Base-by-base conservation (phyloP, 2,329 filamentous ascomycete species). In the Nothophoma quercina region DNA sequence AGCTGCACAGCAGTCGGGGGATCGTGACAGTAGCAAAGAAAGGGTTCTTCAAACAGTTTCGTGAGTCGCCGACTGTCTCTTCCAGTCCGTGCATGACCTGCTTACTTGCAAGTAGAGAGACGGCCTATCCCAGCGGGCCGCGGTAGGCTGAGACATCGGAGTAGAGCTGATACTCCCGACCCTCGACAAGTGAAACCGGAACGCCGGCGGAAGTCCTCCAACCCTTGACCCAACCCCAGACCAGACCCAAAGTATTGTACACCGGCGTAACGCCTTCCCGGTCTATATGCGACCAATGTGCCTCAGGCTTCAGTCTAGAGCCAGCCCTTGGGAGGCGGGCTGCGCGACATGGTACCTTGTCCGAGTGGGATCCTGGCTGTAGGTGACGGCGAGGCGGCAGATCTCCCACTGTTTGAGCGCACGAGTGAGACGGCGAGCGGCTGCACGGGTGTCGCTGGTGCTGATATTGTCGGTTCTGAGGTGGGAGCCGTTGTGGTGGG, bases 301-400 rank as follows among this genome's bases (percentile, higher is more conserved):
- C 44, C 35, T 40, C 28, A 40, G 35, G 34, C 28, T 5, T 5
- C 25, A 6, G 49, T 21, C 41, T 56, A 56, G 30, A 53, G 13
- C 70, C 71, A 73, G 40, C 70, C 71, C 34, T 68, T 67, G 4
- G 59, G 64, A 39, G 68, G 69, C 10, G 69, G 69, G 40, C 60
- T 71, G 9, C 71, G 61, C 38, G 67, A 63, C 69, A 74, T 74
- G 6, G 71, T 74, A 15, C 71, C 71, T n/a, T 66, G 69, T 15
- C 71, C 71, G 10, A 71, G 63, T 6, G 68, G 69, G 40, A 73
- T 70, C 28, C 65, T 44, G 12, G 69, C 68, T 6, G 69, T 71
- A 0, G 71, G 70, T 16, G 67, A 68, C 7, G 58, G 67, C 5
- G 57, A 52, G 13, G 56, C 38, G 15, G 42, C 36, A 9, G 57